phyloP scores from a whole-genome alignment of 768 basidiomycete genomes.

The Collybiopsis confluens region DNA sequence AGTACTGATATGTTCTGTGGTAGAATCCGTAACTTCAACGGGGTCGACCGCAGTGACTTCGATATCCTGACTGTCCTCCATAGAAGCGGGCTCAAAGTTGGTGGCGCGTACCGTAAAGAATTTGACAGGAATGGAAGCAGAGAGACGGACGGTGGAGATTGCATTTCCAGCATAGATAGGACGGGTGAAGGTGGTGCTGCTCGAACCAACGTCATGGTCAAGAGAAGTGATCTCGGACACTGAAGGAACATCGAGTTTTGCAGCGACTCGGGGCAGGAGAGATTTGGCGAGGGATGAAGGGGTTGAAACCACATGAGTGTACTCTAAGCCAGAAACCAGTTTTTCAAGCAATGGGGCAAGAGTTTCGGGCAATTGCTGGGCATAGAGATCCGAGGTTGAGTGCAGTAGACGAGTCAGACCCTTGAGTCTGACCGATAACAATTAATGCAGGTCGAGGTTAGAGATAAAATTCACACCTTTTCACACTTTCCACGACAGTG shows the following conservation, averaged over 20 bases:
- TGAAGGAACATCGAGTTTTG: slow-evolving; percentile 82
- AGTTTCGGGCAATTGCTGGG: slow-evolving; percentile 67
- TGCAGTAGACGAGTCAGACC: slow-evolving; percentile 67
- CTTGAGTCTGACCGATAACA: slow-evolving; percentile 52
- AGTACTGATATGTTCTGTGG: slow-evolving; percentile 65
- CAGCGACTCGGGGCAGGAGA: slow-evolving; percentile 88
- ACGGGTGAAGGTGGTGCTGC: slow-evolving; percentile 82
- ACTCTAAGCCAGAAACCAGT: slow-evolving; percentile 60
- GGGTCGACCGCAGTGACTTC: slow-evolving; percentile 61
- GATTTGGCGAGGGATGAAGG: slow-evolving; percentile 93
- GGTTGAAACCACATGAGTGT: slow-evolving; percentile 88
- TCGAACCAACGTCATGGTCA: slow-evolving; percentile 63
- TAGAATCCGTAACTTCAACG: slow-evolving; percentile 53
- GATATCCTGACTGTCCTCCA: slow-evolving; percentile 49
- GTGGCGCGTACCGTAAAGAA: slow-evolving; percentile 94
- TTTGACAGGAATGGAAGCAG: slow-evolving; percentile 76
- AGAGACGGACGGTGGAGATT: slow-evolving; percentile 83
- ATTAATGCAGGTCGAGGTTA: slow-evolving; percentile 8
- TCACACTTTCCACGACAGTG: slow-evolving; percentile 65
- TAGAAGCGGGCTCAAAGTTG: slow-evolving; percentile 70
- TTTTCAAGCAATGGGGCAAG: slow-evolving; percentile 81
- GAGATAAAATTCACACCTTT: slow-evolving; percentile 51
- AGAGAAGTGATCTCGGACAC: slow-evolving; percentile 88
- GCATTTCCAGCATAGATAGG: slow-evolving; percentile 99
- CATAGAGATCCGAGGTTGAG: slow-evolving; percentile 66